A percentile compares a stretch with the other conserved stretches of the same genome.
phyloP scores from a whole-genome alignment of 2,329 filamentous ascomycete genomes.

The Botrytis elliptica region DNA sequence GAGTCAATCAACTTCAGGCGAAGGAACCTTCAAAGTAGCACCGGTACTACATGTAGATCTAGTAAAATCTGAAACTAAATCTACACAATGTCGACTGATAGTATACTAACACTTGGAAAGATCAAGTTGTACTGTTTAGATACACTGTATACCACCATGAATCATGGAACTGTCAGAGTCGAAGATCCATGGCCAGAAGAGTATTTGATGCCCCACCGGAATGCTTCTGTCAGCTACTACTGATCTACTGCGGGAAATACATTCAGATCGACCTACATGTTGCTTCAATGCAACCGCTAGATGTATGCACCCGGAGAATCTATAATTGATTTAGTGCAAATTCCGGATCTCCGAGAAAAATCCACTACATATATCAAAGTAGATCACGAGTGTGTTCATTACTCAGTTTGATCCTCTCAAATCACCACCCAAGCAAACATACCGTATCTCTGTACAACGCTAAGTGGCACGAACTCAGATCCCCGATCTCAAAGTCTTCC shows the following conservation, averaged over 20 bases:
- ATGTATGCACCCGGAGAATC: not conserved
- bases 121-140: not conserved
- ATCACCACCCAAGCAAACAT: not conserved
- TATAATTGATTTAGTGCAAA: not conserved
- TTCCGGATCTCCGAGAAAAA: not conserved
- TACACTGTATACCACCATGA: not conserved
- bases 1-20: conserved; percentile 2
- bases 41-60: conserved; percentile 10
- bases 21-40: not conserved
- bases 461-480: conserved; percentile 12
- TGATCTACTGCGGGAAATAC: not conserved
- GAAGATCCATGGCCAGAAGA: not conserved
- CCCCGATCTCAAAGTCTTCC: conserved; percentile 5
- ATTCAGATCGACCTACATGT: not conserved
- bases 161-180: not conserved
- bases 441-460: conserved; percentile 12
- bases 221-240: not conserved
- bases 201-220: not conserved
- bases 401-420: not conserved
- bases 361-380: not conserved
- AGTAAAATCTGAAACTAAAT: not conserved
- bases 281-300: not conserved
- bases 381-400: not conserved
- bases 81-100: not conserved
- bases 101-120: not conserved